Percentiles rank a stretch among this genome's conserved stretches.
Conservation (phyloP, 306 rosid species). For the Rosa persica region DNA sequence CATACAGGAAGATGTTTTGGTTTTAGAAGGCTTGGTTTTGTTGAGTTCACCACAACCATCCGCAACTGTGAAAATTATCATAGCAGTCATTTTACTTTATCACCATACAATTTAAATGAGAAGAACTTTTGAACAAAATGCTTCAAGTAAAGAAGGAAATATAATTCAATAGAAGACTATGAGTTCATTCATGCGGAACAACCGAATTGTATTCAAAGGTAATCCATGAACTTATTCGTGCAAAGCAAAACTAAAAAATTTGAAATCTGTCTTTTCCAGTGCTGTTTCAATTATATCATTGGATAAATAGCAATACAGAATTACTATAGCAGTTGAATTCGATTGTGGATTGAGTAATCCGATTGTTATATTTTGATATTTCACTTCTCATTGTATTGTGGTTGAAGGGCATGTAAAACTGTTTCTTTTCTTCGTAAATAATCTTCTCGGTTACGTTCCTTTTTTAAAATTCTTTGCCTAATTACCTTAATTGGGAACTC, state of each 20-base stretch:
- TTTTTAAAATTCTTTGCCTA: neutral
- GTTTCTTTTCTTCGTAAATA: slow-evolving; percentile 24
- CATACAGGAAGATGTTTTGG: neutral
- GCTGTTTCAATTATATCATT: neutral
- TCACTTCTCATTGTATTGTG: neutral
- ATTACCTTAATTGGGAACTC: slow-evolving; percentile 22
- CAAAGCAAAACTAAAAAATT: neutral
- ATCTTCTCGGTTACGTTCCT: neutral
- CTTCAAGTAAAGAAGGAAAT: neutral
- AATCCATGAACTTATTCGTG: neutral
- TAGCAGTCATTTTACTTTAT: neutral
- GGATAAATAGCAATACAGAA: neutral
- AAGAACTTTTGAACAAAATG: neutral
- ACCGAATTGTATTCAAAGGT: neutral
- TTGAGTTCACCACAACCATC: neutral
- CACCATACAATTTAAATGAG: neutral
- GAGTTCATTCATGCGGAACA: neutral
- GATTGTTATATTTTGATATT: neutral
- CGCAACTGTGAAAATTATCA: neutral
- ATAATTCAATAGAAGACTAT: neutral
- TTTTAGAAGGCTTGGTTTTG: neutral
- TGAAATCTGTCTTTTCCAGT: neutral
- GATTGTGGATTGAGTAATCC: neutral
- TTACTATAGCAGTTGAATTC: neutral
- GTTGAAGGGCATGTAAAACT: neutral